These are phyloP conservation scores for Verticillium longisporum DNA, from an alignment of 2,329 filamentous ascomycete species.

Conservation along the genomic window DNA sequence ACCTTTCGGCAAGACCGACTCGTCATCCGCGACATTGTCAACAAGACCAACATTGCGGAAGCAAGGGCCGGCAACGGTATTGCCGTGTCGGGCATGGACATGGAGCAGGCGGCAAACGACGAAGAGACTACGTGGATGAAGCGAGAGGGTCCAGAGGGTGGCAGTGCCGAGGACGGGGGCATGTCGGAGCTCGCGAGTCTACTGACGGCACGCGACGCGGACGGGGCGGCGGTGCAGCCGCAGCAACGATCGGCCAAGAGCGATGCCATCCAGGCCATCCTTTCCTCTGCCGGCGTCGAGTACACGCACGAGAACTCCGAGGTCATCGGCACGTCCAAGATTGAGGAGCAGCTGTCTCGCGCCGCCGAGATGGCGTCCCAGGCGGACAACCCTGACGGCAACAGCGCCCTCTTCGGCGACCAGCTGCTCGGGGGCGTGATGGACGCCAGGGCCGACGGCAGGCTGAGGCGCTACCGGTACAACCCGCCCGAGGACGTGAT, in stretches of 20 bases:
- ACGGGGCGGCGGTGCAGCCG: constrained; percentile 25
- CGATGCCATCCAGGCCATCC: constrained; percentile 82
- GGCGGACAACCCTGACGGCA: constrained; percentile 36
- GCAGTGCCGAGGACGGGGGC: constrained; percentile 55
- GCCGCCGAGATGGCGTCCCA: constrained; percentile 58
- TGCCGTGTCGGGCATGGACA: constrained; percentile 67
- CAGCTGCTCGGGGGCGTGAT: constrained; percentile 22
- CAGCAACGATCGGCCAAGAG: constrained; percentile 38
- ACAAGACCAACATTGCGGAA: constrained; percentile 96
- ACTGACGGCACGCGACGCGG: constrained; percentile 25
- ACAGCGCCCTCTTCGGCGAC: constrained; percentile 52
- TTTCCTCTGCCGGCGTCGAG: constrained; percentile 80
- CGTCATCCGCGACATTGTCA: constrained; percentile 88
- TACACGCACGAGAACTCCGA: constrained; percentile 97
- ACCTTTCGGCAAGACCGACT: constrained; percentile 73
- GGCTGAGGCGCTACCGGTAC: constrained; percentile 37
- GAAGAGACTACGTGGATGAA: constrained; percentile 36
- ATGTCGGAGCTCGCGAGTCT: constrained; percentile 52
- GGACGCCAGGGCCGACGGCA: constrained; percentile 12
- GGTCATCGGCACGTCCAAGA: constrained; percentile 83
- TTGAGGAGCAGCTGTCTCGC: constrained; percentile 79
- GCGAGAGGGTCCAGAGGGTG: constrained; percentile 25
- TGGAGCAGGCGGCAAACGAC: constrained; percentile 53
- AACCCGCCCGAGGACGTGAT: constrained; percentile 69
- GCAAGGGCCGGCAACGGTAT: constrained; percentile 81